A percentile compares a stretch with the other conserved stretches of the same genome.
phyloP scores from a whole-genome alignment of 805 yeast species.

The Gaillardinia entomophila region DNA sequence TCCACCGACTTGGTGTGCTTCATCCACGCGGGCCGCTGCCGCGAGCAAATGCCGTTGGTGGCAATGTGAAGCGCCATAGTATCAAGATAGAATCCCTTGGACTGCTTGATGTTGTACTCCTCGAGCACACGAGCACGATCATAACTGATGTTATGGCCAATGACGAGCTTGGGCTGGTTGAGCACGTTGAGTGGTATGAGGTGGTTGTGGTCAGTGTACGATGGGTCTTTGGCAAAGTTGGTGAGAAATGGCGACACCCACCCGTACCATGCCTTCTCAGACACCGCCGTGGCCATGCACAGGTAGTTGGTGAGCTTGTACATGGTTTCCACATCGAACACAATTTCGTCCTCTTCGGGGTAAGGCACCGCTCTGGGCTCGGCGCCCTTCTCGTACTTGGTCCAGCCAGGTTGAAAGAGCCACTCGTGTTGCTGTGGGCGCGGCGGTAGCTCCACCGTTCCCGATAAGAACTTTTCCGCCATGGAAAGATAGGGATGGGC shows the following conservation, averaged over 20 bases:
- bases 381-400: constrained; percentile 53
- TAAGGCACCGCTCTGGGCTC: constrained; percentile 52
- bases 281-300: constrained; percentile 73
- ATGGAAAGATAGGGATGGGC: constrained; percentile 55
- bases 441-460: constrained; percentile 21
- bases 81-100: constrained; percentile 79
- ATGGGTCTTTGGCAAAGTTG: constrained; percentile 37
- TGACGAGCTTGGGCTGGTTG: constrained; percentile 47
- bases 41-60: constrained; percentile 84
- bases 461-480: constrained; percentile 38
- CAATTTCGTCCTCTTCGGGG: constrained; percentile 69
- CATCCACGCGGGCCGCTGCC: constrained; percentile 77
- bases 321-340: constrained; percentile 86
- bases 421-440: constrained; percentile 39
- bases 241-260: constrained; percentile 90
- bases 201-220: constrained; percentile 43
- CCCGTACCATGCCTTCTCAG: constrained; percentile 79
- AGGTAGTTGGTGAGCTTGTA: constrained; percentile 73
- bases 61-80: constrained; percentile 93
- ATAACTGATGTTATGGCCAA: constrained; percentile 89
- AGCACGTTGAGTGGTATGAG: constrained; percentile 68
- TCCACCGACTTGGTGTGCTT: constrained; percentile 42
- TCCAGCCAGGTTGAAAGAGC: constrained; percentile 73
- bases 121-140: constrained; percentile 85
- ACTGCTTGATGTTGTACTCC: constrained; percentile 64